Evolutionary conservation across 108 stramenopile species (phyloP).

Genomic region (Cyclotella choctawhatcheeana): DNA sequence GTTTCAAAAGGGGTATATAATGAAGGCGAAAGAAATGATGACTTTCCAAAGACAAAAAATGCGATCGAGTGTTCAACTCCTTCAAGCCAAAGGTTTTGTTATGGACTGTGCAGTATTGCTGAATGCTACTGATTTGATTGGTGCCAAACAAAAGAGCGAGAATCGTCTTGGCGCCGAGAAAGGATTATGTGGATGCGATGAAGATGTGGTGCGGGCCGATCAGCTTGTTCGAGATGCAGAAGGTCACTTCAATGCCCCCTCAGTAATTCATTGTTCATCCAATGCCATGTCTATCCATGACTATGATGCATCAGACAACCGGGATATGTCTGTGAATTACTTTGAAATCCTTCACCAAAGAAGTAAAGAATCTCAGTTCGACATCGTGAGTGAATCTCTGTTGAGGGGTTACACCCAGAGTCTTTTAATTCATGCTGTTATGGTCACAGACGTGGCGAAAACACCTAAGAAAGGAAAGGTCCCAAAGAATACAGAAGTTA

Average conservation of each 20-base stretch:
- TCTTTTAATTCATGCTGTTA: constrained; percentile 65
- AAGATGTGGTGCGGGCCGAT: constrained; percentile 61
- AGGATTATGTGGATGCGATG: constrained; percentile 72
- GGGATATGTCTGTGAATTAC: constrained; percentile 66
- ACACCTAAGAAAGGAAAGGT: constrained; percentile 84
- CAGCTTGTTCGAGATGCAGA: constrained; percentile 63
- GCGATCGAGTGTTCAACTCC: constrained; percentile 59
- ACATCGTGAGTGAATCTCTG: constrained; percentile 52
- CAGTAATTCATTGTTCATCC: constrained; percentile 33
- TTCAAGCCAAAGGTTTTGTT: constrained; percentile 70
- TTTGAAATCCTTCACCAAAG: constrained; percentile 50
- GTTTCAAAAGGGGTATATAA: constrained; percentile 63
- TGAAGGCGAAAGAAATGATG: constrained; percentile 78
- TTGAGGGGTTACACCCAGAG: constrained; percentile 66
- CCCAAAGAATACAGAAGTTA: constrained; percentile 54
- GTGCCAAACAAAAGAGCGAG: constrained; percentile 18
- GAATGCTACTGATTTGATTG: constrained; percentile 36
- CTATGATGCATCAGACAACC: constrained; percentile 56
- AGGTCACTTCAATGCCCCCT: constrained; percentile 65
- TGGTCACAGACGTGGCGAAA: constrained; percentile 63
- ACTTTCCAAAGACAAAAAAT: constrained; percentile 72
- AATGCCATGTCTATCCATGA: constrained; percentile 20
- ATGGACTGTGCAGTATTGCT: constrained; percentile 74
- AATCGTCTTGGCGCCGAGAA: constrained; percentile 53
- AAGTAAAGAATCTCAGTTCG: constrained; percentile 21